A percentile compares a stretch with the other conserved stretches of the same genome.
Conservation (phyloP, 2,329 filamentous ascomycete species). For the Trichoderma sp. region DNA sequence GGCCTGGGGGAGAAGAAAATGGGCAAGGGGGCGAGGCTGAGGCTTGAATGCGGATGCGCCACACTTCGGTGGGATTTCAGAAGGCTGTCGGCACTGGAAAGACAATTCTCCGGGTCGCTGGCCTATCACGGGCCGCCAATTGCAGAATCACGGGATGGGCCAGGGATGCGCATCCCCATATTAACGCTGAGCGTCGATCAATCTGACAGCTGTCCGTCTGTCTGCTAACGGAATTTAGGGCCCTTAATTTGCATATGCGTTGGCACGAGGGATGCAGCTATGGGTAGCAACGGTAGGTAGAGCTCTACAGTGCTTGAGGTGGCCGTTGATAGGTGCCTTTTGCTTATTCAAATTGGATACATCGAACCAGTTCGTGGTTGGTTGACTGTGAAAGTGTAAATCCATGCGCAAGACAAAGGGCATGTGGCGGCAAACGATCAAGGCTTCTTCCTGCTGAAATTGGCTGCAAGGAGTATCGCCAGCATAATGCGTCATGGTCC, state of each 20-base stretch:
- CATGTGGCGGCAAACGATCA: background rate
- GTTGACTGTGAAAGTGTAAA: background rate
- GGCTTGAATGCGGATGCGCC: background rate
- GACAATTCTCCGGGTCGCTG: background rate
- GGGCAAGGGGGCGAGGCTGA: slow-evolving; percentile 12
- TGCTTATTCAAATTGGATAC: background rate
- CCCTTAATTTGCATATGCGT: background rate
- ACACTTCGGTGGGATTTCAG: background rate
- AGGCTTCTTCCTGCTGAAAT: background rate
- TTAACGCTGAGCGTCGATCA: background rate
- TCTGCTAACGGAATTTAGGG: background rate
- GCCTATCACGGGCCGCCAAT: background rate
- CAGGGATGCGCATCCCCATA: slow-evolving; percentile 12
- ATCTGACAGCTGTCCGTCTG: background rate
- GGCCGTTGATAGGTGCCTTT: background rate
- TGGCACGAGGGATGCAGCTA: background rate
- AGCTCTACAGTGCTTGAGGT: background rate
- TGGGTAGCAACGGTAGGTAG: background rate
- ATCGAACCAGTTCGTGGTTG: background rate
- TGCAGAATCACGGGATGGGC: slow-evolving; percentile 11
- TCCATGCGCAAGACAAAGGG: background rate
- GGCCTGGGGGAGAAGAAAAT: background rate
- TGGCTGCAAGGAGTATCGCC: background rate
- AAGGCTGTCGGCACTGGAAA: background rate
- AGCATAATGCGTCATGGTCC: background rate